Evolutionary conservation across 495 filamentous ascomycete species (phyloP).

Genomic region (Cercophora newfieldiana): DNA sequence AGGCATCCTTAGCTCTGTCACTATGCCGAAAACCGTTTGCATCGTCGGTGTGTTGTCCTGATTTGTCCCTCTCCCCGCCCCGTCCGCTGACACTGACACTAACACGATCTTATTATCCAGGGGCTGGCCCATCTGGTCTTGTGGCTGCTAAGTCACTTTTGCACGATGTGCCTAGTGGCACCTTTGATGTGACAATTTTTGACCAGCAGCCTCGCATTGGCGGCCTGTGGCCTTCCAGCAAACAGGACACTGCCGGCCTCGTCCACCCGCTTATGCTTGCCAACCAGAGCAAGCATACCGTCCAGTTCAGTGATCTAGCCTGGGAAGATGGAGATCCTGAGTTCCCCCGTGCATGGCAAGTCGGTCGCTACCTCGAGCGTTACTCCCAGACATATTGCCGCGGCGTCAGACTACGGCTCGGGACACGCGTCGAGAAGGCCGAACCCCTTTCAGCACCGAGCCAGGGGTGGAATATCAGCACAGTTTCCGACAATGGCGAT

Average conservation of each 20-base stretch:
- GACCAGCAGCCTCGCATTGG: slow-evolving; percentile 66
- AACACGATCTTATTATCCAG: slow-evolving; percentile 38
- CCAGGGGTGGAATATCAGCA: slow-evolving; percentile 57
- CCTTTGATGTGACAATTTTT: slow-evolving; percentile 69
- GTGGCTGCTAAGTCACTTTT: slow-evolving; percentile 79
- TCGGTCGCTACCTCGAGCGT: slow-evolving; percentile 68
- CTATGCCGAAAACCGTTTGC: slow-evolving; percentile 60
- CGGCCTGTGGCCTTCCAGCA: slow-evolving; percentile 68
- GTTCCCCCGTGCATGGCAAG: slow-evolving; percentile 73
- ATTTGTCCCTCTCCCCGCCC: not conserved
- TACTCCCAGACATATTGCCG: slow-evolving; percentile 62
- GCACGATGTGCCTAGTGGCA: slow-evolving; percentile 53
- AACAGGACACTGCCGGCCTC: slow-evolving; percentile 43
- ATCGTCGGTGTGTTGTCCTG: slow-evolving; percentile 59
- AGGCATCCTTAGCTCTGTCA: not conserved
- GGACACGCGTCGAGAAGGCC: slow-evolving; percentile 53
- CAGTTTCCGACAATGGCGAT: slow-evolving; percentile 33
- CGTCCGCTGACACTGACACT: not conserved
- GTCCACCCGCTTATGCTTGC: slow-evolving; percentile 70
- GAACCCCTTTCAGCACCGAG: slow-evolving; percentile 30
- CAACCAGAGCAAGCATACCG: slow-evolving; percentile 77
- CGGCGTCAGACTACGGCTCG: slow-evolving; percentile 48
- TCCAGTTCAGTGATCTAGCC: slow-evolving; percentile 75
- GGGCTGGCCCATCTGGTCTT: slow-evolving; percentile 80
- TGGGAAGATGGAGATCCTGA: slow-evolving; percentile 59